These are phyloP conservation scores for Dioszegia aurantiaca DNA, from an alignment of 768 basidiomycete genomes.

Conservation along the genomic window DNA sequence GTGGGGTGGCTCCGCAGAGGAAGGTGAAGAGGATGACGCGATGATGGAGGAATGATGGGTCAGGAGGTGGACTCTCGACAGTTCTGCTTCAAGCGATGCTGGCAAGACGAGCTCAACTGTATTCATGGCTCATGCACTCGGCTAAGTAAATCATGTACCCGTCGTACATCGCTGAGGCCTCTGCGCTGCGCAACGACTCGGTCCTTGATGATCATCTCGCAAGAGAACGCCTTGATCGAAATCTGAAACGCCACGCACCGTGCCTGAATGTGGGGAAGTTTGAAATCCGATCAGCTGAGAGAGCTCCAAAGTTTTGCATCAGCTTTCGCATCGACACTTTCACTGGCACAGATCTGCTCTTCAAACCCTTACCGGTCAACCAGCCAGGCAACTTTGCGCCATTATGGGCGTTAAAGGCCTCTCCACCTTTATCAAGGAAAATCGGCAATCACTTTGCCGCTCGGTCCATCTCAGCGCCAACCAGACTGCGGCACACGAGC, in stretches of 20 bases:
- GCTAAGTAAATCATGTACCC: too few species aligned
- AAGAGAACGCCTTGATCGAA: neutral
- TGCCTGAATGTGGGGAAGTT: conserved; percentile 6
- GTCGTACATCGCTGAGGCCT: too few species aligned
- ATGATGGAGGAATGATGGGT: conserved; percentile 23
- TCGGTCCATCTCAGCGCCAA: conserved; percentile 23
- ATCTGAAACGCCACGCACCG: neutral
- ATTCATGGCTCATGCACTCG: too few species aligned
- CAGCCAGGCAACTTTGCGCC: neutral
- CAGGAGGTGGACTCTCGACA: too few species aligned
- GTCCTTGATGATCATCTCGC: too few species aligned
- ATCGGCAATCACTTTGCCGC: conserved; percentile 42
- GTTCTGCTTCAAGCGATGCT: too few species aligned
- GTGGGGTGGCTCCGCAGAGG: conserved; percentile 50
- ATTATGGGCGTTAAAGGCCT: conserved; percentile 52
- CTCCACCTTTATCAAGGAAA: conserved; percentile 49
- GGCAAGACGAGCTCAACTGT: too few species aligned
- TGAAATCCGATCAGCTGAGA: neutral
- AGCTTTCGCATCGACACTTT: too few species aligned
- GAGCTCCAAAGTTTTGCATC: neutral
- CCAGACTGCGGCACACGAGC: conserved; percentile 1
- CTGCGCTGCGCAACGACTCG: too few species aligned
- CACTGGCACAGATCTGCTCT: too few species aligned
- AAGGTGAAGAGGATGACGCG: conserved; percentile 26
- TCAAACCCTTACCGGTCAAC: too few species aligned